Percentiles rank a stretch among this genome's conserved stretches.
Conservation (phyloP, 805 yeast species). For the Suhomyces vadensis region DNA sequence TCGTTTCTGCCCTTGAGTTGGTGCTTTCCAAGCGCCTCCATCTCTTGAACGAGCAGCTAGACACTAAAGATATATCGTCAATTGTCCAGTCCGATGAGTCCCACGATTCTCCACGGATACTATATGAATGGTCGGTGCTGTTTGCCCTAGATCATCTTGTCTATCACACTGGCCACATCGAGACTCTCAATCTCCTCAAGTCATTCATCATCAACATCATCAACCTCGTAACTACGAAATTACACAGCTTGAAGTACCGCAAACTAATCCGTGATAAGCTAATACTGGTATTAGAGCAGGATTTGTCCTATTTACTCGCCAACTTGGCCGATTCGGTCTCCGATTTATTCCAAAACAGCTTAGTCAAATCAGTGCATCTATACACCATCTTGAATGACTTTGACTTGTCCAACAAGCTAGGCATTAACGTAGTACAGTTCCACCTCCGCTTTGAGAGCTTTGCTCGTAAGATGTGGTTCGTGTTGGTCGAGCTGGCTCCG, state of each 20-base stretch:
- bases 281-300: conserved; percentile 18
- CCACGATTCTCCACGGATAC: conserved; percentile 4
- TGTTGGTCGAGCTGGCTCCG: conserved; percentile 15
- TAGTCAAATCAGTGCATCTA: conserved; percentile 27
- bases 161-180: conserved; percentile 12
- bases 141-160: conserved; percentile 30
- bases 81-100: conserved; percentile 8
- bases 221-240: conserved; percentile 28
- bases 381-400: conserved; percentile 39
- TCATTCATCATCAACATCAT: conserved; percentile 35
- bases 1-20: conserved; percentile 33
- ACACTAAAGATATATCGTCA: conserved; percentile 14
- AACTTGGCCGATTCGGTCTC: conserved; percentile 7
- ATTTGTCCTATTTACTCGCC: conserved; percentile 16
- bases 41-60: conserved; percentile 24
- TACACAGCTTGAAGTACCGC: conserved; percentile 29
- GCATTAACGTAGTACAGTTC: conserved; percentile 20
- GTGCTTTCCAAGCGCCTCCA: conserved; percentile 34
- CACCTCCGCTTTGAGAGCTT: conserved; percentile 32
- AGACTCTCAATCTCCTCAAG: conserved; percentile 26
- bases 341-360: conserved; percentile 4
- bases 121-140: conserved; percentile 33
- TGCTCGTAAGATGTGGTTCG: conserved; percentile 34
- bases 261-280: conserved; percentile 21
- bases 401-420: conserved; percentile 31